phyloP scores from a whole-genome alignment of 768 basidiomycete genomes.

The Neoboletus brunneissimus region DNA sequence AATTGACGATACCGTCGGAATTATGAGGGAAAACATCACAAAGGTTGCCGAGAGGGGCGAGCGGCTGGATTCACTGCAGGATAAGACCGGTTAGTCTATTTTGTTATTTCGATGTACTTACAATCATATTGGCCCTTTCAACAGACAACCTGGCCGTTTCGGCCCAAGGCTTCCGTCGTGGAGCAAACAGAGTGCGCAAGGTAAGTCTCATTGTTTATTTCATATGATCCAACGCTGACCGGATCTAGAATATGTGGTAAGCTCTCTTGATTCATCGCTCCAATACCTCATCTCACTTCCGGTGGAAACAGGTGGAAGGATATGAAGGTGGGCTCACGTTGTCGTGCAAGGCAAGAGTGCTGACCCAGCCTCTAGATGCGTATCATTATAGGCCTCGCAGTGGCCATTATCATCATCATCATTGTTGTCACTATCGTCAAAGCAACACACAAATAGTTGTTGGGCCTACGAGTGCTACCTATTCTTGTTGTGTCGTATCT shows the following conservation, averaged over 20 bases:
- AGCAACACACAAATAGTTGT: slow-evolving; percentile 55
- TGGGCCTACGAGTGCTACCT: slow-evolving; percentile 15
- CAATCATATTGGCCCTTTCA: neutral
- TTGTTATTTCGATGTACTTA: neutral
- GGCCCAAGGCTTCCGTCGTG: slow-evolving; percentile 97
- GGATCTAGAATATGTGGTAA: slow-evolving; percentile 83
- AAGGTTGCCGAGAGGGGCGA: slow-evolving; percentile 96
- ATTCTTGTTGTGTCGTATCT: slow-evolving; percentile 43
- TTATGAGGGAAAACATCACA: slow-evolving; percentile 98
- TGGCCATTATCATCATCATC: slow-evolving; percentile 89
- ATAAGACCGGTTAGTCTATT: slow-evolving; percentile 90
- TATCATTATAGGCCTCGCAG: slow-evolving; percentile 89
- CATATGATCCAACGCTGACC: slow-evolving; percentile 8
- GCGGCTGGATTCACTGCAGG: slow-evolving; percentile 88
- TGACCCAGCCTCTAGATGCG: slow-evolving; percentile 65
- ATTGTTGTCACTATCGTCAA: slow-evolving; percentile 95
- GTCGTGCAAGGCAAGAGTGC: slow-evolving; percentile 4
- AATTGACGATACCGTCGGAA: slow-evolving; percentile 94
- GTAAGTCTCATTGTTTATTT: slow-evolving; percentile 37
- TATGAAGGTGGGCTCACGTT: slow-evolving; percentile 68
- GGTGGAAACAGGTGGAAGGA: slow-evolving; percentile 81
- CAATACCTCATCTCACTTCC: slow-evolving; percentile 4
- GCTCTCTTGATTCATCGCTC: slow-evolving; percentile 27
- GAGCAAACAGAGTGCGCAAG: slow-evolving; percentile 97
- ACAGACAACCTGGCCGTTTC: slow-evolving; percentile 95